phyloP scores from a whole-genome alignment of 495 filamentous ascomycete species.

The Margaritispora aquatica region DNA sequence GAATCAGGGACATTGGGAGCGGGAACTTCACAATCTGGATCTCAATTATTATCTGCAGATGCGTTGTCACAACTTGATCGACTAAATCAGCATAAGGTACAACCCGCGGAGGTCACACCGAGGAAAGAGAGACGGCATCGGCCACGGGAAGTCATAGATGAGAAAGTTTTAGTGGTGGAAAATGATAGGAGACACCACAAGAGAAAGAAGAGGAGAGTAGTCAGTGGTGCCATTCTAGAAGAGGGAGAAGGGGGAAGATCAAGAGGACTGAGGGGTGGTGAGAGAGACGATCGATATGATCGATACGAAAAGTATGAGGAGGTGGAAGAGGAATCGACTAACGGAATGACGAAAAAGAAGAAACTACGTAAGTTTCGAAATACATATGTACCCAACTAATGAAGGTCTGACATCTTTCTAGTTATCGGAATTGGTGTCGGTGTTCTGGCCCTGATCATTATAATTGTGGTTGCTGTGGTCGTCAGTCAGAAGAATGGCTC shows the following conservation, averaged over 20 bases:
- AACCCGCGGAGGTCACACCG: conserved; percentile 20
- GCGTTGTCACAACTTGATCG: conserved; percentile 56
- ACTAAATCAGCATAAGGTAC: conserved; percentile 38
- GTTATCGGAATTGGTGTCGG: conserved; percentile 46
- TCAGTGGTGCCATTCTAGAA: conserved; percentile 63
- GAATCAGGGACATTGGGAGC: too few relatives aligned
- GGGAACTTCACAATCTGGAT: conserved; percentile 28
- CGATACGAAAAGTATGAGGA: conserved; percentile 8
- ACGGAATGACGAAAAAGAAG: conserved; percentile 33
- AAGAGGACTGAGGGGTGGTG: conserved; percentile 19
- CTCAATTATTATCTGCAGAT: conserved; percentile 43
- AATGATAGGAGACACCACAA: conserved; percentile 24
- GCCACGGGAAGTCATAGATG: conserved; percentile 26
- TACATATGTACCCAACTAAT: background rate
- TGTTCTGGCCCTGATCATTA: conserved; percentile 57
- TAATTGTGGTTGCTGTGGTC: conserved; percentile 68
- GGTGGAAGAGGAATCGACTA: conserved; percentile 6
- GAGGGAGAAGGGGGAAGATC: conserved; percentile 44
- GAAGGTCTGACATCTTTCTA: conserved; percentile 17
- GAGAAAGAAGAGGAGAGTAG: conserved; percentile 48
- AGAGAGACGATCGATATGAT: conserved; percentile 21
- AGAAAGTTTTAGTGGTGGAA: conserved; percentile 24
- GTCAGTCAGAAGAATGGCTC: conserved; percentile 58
- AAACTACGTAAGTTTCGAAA: conserved; percentile 37
- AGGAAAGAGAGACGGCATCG: conserved; percentile 26